Evolutionary conservation across 371 early-diverging fungal species (phyloP).

Genomic region (Zopfochytrium polystomum): DNA sequence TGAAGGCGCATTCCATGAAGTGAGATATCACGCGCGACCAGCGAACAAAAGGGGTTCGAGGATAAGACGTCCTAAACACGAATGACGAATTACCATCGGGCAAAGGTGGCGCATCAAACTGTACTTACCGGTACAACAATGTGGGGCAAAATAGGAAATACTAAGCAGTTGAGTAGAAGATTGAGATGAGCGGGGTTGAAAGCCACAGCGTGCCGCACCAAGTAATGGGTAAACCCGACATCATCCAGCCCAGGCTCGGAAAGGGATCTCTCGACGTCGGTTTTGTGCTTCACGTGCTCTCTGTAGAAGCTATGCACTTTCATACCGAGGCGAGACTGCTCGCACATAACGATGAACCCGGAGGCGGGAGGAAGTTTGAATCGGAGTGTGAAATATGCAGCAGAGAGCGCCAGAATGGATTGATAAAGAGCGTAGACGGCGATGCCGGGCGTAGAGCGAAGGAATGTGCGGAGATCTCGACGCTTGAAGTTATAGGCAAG

Average conservation of each 20-base stretch:
- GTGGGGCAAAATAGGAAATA: slow-evolving; percentile 25
- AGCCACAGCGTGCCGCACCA: no score
- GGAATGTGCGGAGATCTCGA: not conserved
- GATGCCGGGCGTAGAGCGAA: slow-evolving; percentile 3
- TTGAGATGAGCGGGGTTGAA: not conserved
- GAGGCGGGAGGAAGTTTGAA: slow-evolving; percentile 20
- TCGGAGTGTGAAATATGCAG: slow-evolving; percentile 13
- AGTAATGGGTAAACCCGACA: slow-evolving; percentile 14
- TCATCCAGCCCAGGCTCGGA: not conserved
- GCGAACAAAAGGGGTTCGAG: slow-evolving; percentile 23
- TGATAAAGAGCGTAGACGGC: slow-evolving; percentile 14
- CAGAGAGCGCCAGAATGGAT: slow-evolving; percentile 9
- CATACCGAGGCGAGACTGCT: slow-evolving; percentile 22
- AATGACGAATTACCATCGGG: not conserved
- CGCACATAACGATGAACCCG: slow-evolving; percentile 27
- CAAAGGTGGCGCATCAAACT: not conserved
- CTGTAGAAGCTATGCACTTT: slow-evolving; percentile 25
- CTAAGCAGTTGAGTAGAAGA: slow-evolving; percentile 1
- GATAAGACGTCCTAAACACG: slow-evolving; percentile 17
- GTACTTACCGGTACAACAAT: slow-evolving; percentile 14
- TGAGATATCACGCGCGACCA: slow-evolving; percentile 22
- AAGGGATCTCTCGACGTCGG: not conserved
- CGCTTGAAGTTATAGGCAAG: not conserved
- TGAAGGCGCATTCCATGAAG: slow-evolving; percentile 13
- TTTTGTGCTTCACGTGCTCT: not conserved